Evolutionary conservation across 1,139 yeast genomes (phyloP).

Genomic region (Eremothecium cymbalariae): DNA sequence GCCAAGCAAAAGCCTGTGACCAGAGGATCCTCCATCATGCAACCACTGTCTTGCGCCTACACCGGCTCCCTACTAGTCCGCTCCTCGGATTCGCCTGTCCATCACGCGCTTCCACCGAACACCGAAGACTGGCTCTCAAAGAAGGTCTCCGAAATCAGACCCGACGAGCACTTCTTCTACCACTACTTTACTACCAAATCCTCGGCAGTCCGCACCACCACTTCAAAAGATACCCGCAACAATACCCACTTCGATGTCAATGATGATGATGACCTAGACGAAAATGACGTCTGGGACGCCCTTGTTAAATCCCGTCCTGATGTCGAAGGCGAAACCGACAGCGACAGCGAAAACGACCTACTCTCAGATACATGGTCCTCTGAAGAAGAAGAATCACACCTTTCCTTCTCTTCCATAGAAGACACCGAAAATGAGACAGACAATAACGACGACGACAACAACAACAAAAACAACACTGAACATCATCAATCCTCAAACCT

Average conservation of each 20-base stretch:
- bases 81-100: slow-evolving; percentile 43
- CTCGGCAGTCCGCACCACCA: slow-evolving; percentile 31
- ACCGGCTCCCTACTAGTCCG: slow-evolving; percentile 70
- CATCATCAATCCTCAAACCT: slow-evolving; percentile 16
- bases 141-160: slow-evolving; percentile 58
- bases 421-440: slow-evolving; percentile 30
- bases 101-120: slow-evolving; percentile 57
- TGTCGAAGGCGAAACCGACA: slow-evolving; percentile 57
- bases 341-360: slow-evolving; percentile 40
- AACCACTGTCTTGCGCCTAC: slow-evolving; percentile 87
- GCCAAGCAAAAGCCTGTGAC: slow-evolving; percentile 67
- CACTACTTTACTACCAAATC: slow-evolving; percentile 71
- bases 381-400: slow-evolving; percentile 31
- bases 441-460: no score
- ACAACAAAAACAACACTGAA: slow-evolving; percentile 9
- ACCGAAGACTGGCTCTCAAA: slow-evolving; percentile 74
- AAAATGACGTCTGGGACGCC: slow-evolving; percentile 85
- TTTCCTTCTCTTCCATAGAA: slow-evolving; percentile 16
- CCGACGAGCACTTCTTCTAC: slow-evolving; percentile 84
- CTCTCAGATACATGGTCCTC: slow-evolving; percentile 30
- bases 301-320: slow-evolving; percentile 79
- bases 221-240: slow-evolving; percentile 30
- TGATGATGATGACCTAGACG: slow-evolving; percentile 52
- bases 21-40: slow-evolving; percentile 92
- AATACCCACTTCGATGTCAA: slow-evolving; percentile 35